A percentile compares a stretch with the other conserved stretches of the same genome.
These are phyloP conservation scores for Cryptococcus sp. DNA, from an alignment of 1,284 basidiomycete genomes.

Conservation along the genomic window DNA sequence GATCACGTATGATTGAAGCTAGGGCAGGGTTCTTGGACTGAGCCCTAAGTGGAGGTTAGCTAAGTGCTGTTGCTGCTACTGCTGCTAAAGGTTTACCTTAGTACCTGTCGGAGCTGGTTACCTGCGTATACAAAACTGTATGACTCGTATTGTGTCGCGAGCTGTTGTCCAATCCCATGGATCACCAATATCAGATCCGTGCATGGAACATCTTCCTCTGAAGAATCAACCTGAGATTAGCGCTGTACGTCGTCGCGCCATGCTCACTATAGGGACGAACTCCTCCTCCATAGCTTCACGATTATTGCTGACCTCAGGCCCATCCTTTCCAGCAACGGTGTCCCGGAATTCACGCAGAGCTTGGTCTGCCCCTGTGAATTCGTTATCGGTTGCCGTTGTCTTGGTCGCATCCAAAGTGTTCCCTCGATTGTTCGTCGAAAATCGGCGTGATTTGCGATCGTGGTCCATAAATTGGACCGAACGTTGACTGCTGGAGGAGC, in stretches of 20 bases:
- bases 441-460: neutral
- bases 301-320: neutral
- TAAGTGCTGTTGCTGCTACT: too few species aligned
- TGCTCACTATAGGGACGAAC: slow-evolving; percentile 34
- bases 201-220: slow-evolving; percentile 44
- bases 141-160: slow-evolving; percentile 51
- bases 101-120: slow-evolving; percentile 50
- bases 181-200: slow-evolving; percentile 52
- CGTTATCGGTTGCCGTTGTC: neutral
- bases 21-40: slow-evolving; percentile 48
- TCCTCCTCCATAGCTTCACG: slow-evolving; percentile 37
- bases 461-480: neutral
- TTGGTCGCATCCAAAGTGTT: slow-evolving; percentile 1
- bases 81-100: slow-evolving; percentile 33
- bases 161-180: slow-evolving; percentile 52
- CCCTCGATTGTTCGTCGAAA: neutral
- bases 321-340: slow-evolving; percentile 2
- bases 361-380: slow-evolving; percentile 1
- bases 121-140: slow-evolving; percentile 53
- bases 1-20: slow-evolving; percentile 48
- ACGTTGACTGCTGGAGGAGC: slow-evolving; percentile 19
- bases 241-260: neutral
- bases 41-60: too few species aligned
- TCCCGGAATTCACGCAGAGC: neutral
- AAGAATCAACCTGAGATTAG: slow-evolving; percentile 24